These are phyloP conservation scores for Calcarisporium arbuscula DNA, from an alignment of 2,329 filamentous ascomycete species.

Conservation along the genomic window DNA sequence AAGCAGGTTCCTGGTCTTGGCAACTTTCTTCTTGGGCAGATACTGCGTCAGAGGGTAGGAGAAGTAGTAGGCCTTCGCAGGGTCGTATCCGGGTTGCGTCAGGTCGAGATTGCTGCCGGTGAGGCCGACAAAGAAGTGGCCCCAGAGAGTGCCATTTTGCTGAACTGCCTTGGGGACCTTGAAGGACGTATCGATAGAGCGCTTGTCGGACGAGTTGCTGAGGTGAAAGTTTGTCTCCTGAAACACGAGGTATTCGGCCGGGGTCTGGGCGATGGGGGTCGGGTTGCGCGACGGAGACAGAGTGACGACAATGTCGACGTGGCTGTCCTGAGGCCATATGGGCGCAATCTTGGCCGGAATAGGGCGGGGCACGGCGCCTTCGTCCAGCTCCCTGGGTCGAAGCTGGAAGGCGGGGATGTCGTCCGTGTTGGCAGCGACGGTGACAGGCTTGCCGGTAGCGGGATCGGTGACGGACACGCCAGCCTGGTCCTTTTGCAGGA, in stretches of 20 bases:
- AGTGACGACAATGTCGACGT: conserved; percentile 78
- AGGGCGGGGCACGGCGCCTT: conserved; percentile 55
- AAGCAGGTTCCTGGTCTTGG: conserved; percentile 85
- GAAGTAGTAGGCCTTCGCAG: conserved; percentile 74
- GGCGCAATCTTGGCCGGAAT: conserved; percentile 71
- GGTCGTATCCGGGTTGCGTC: conserved; percentile 62
- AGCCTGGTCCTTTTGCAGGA: conserved; percentile 40
- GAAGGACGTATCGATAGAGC: conserved; percentile 72
- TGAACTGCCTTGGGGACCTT: conserved; percentile 73
- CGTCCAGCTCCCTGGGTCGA: conserved; percentile 54
- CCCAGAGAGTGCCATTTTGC: conserved; percentile 89
- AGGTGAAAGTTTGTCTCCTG: conserved; percentile 75
- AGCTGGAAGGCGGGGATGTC: conserved; percentile 59
- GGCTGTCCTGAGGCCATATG: conserved; percentile 76
- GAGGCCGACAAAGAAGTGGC: conserved; percentile 84
- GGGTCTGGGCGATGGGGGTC: conserved; percentile 57
- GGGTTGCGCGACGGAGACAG: conserved; percentile 70
- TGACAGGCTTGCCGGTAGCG: conserved; percentile 42
- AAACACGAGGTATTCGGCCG: conserved; percentile 65
- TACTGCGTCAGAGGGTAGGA: conserved; percentile 82
- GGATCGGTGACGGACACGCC: conserved; percentile 44
- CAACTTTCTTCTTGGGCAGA: conserved; percentile 81
- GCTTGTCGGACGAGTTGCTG: conserved; percentile 72
- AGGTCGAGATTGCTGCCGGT: conserved; percentile 73
- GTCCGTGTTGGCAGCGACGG: conserved; percentile 46